phyloP scores from a whole-genome alignment of 1,139 yeast genomes.

The Pneumocystis oryctolagi region DNA sequence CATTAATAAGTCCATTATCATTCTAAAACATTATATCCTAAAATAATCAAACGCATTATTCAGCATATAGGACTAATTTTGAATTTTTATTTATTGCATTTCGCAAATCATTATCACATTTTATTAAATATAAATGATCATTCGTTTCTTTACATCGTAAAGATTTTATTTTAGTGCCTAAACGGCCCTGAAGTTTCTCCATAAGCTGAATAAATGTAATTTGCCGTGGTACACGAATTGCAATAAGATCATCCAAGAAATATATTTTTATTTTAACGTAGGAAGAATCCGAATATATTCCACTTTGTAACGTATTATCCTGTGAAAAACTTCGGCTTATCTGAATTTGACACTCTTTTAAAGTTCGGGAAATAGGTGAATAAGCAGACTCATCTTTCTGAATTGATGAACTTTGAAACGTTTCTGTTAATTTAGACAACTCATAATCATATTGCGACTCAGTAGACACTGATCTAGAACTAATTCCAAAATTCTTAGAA shows the following conservation, averaged over 20 bases:
- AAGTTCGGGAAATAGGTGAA: neutral
- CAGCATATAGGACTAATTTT: neutral
- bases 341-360: conserved; percentile 2
- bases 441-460: neutral
- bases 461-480: neutral
- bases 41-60: neutral
- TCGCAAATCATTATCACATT: conserved; percentile 22
- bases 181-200: conserved; percentile 49
- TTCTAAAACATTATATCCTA: neutral
- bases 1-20: neutral
- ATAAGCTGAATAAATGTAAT: conserved; percentile 48
- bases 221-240: conserved; percentile 54
- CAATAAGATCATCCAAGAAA: conserved; percentile 81
- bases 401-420: neutral
- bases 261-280: conserved; percentile 65
- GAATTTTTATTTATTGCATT: neutral
- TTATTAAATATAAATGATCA: conserved; percentile 20
- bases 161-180: conserved; percentile 24
- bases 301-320: conserved; percentile 17
- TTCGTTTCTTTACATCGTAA: conserved; percentile 22
- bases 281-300: conserved; percentile 14
- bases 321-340: conserved; percentile 1
- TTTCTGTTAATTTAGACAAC: neutral
- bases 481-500: neutral
- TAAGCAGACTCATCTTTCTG: neutral